Evolutionary conservation across 1,139 yeast genomes (phyloP).

Genomic region (Geotrichum carabidarum): DNA sequence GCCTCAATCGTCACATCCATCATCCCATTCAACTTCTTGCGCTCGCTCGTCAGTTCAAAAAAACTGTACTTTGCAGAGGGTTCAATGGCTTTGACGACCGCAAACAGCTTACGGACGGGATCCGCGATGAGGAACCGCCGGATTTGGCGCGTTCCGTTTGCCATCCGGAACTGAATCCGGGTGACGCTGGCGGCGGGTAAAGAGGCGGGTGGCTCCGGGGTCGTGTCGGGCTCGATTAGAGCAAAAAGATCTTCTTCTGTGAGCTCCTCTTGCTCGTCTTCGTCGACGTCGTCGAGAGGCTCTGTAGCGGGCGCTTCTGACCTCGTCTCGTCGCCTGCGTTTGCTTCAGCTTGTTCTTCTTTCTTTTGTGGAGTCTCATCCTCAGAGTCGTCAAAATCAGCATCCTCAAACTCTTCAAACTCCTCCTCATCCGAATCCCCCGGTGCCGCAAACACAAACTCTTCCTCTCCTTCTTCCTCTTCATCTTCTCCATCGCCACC

Average conservation of each 20-base stretch:
- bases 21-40: constrained; percentile 59
- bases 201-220: constrained; percentile 55
- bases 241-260: constrained; percentile 40
- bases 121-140: constrained; percentile 60
- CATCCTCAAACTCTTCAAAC: constrained; percentile 18
- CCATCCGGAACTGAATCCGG: constrained; percentile 78
- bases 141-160: constrained; percentile 76
- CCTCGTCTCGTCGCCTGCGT: constrained; percentile 19
- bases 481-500: constrained; percentile 21
- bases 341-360: constrained; percentile 2
- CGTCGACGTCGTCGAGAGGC: constrained; percentile 7
- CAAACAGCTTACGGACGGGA: constrained; percentile 55
- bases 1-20: constrained; percentile 58
- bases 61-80: constrained; percentile 47
- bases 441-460: neutral
- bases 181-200: constrained; percentile 49
- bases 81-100: constrained; percentile 49
- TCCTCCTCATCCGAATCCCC: constrained; percentile 23
- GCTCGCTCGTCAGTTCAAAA: constrained; percentile 56
- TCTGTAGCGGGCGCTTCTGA: constrained; percentile 27
- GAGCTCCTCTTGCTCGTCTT: constrained; percentile 16
- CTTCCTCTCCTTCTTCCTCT: constrained; percentile 12
- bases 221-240: constrained; percentile 45
- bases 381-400: constrained; percentile 18
- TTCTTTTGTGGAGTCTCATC: neutral